Evolutionary conservation across 2,329 filamentous ascomycete genomes (phyloP), one percentile per base, ranked within the genome.

Genomic region (Alternaria conjuncta): DNA sequence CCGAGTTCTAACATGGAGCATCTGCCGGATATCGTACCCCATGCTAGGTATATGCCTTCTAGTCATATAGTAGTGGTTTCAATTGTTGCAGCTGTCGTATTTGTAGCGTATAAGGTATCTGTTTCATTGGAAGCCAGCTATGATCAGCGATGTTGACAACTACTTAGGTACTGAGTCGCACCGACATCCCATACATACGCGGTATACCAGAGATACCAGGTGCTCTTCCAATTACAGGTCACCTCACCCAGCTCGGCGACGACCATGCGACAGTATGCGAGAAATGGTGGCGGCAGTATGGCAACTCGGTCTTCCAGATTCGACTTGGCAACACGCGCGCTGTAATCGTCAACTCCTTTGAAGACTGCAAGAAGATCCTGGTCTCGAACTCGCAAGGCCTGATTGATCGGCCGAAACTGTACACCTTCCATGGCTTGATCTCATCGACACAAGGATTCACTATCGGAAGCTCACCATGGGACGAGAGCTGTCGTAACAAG

Each of bases 401-500:
- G 8, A 85, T 86, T 41, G 83, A 85, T 65, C 78, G 84, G 0
- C 84, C 84, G 0, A 86, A 79, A 30, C 76, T 86, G 2, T 86
- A 85, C 66, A 86, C 85, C 0, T 87, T 87, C 71, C 85, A 87
- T 64, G 84, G 83, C 3, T 77, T 86, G 53, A 86, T 87, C 15
- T 83, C 81, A 3, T 74, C 71, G 3, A 75, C 67, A 0, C 84
- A 87, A 66, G 85, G 85, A 1, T 87, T 86, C 74, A 87, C 85
- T 0, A 86, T 87, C 55, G 85, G 85, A n/a, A 83, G 80, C 6
- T 83, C 80, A 3, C 85, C 85, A 1, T 86, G 85, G 85, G 84
- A 86, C 56, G 82, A 85, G 21, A 84, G 82, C 36, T 86, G 84
- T 72, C 84, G 83, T 68, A 86, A 84, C 66, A 86, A 86, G 69